These are phyloP conservation scores for Dothideomycetes sp. DNA, from an alignment of 2,329 filamentous ascomycete genomes.

Conservation along the genomic window DNA sequence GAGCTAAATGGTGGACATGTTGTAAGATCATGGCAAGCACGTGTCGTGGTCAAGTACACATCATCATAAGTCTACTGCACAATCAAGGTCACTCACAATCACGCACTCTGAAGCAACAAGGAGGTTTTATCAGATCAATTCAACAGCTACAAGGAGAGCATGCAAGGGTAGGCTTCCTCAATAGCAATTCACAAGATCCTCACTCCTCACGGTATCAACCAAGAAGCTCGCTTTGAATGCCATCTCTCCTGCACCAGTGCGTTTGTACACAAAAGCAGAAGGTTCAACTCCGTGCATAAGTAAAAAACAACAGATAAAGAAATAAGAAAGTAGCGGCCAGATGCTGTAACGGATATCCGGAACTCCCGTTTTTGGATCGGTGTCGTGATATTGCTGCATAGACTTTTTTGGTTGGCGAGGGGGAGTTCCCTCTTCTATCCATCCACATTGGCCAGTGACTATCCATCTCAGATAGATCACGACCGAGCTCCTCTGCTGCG, in stretches of 20 bases:
- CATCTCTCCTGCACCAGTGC: constrained; percentile 18
- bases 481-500: neutral
- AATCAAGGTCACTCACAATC: neutral
- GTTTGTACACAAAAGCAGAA: neutral
- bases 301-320: constrained; percentile 6
- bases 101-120: neutral
- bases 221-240: constrained; percentile 13
- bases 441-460: constrained; percentile 2
- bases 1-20: too few relatives aligned
- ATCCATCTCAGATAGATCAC: neutral
- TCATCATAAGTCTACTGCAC: neutral
- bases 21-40: too few relatives aligned
- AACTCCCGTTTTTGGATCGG: constrained; percentile 12
- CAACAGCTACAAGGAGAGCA: constrained; percentile 12
- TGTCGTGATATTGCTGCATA: constrained; percentile 9
- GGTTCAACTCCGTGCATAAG: too few relatives aligned
- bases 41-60: too few relatives aligned
- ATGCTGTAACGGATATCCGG: constrained; percentile 14
- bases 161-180: constrained; percentile 36
- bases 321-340: constrained; percentile 8
- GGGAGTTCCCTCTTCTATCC: constrained; percentile 15
- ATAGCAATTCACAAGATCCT: constrained; percentile 20
- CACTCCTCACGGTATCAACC: constrained; percentile 10
- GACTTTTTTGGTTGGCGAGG: constrained; percentile 12
- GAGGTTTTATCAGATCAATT: constrained; percentile 6